These are phyloP conservation scores for Chrysopogon serrulatus DNA, from an alignment of 176 grass and related monocot species.

Conservation along the genomic window DNA sequence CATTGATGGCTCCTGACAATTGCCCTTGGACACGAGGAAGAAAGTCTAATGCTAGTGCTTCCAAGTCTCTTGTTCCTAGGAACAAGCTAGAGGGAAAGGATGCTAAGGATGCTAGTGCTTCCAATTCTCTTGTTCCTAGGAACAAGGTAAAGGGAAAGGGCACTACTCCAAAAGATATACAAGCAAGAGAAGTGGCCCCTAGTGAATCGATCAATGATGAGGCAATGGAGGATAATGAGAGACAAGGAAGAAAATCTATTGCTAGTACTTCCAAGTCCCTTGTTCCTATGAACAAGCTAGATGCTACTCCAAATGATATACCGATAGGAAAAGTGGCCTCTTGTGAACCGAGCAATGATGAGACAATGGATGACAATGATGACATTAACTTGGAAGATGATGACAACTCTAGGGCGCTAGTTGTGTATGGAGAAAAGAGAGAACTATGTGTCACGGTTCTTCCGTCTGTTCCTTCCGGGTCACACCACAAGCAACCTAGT, in stretches of 20 bases:
- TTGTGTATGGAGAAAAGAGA: not conserved
- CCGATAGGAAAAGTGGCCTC: not conserved
- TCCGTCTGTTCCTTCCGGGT: slow-evolving; percentile 36
- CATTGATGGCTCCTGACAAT: slow-evolving; percentile 44
- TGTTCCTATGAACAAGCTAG: slow-evolving; percentile 11
- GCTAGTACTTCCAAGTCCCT: slow-evolving; percentile 15
- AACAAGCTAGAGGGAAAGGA: slow-evolving; percentile 22
- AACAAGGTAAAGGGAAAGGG: not conserved
- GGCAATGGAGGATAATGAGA: slow-evolving; percentile 18
- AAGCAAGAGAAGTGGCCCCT: not conserved
- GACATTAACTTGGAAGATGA: slow-evolving; percentile 13
- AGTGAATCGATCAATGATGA: not conserved
- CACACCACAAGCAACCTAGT: not conserved
- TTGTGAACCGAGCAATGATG: not conserved
- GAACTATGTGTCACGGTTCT: slow-evolving; percentile 30
- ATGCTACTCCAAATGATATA: not conserved
- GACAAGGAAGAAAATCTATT: slow-evolving; percentile 12
- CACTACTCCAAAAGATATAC: not conserved
- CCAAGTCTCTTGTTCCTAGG: slow-evolving; percentile 19
- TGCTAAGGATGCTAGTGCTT: not conserved
- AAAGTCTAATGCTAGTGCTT: slow-evolving; percentile 24
- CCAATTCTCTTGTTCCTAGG: not conserved
- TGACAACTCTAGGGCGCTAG: slow-evolving; percentile 29
- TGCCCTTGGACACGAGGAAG: slow-evolving; percentile 47
- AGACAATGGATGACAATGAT: slow-evolving; percentile 19